Base-by-base conservation (phyloP, 2,329 filamentous ascomycete species). In the Colletotrichum sp. region DNA sequence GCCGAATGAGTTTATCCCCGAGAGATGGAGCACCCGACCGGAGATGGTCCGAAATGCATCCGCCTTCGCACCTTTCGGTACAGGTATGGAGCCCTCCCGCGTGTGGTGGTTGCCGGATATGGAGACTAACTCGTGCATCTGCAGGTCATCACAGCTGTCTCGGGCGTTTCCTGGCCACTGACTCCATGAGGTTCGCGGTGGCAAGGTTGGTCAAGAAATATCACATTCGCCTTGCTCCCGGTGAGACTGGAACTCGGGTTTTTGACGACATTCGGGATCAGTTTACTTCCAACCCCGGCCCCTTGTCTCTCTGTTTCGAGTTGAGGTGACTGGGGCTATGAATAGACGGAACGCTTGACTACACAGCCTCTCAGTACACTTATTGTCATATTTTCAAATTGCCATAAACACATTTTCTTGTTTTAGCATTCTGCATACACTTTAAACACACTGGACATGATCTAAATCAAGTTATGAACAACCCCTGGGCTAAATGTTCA, bases 1-100 rank as follows among this genome's bases (percentile, higher is more conserved):
- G 3, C 78, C 80, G 8, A 71, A 77, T 2, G 81, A 84, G 27
- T 86, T 86, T 66, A 80, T 87, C 8, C 85, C 85, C 3, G 84
- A 87, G 69, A 79, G 85, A 30, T 87, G 84, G 84, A 84, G 81
- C 3, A 80, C 79, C 6, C 76, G 71, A 16, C 80, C 80, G 4
- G 81, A 86, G 11, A 74, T 86, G 72, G 78, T 83, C n/a, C 81
- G 78, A 27, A 81, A 86, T 66, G 69, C 76, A 29, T 78, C 79
- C 2, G 83, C 81, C 2, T 84, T 80, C 69, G 72, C 72, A 2
- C 85, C 85, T 0, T 86, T 85, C 63, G 81, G 80, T 2, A 82
- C 79, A n/a, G 82, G 82, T 81, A 75, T 27, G 44, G 59, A 34
- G 29, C 59, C 34, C 16, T 27, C 16, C n/a, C 29, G 25, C 5